Percentiles rank a stretch among this genome's conserved stretches.
phyloP scores from a whole-genome alignment of 2,329 filamentous ascomycete genomes.

The Hypoxylon rubiginosum region DNA sequence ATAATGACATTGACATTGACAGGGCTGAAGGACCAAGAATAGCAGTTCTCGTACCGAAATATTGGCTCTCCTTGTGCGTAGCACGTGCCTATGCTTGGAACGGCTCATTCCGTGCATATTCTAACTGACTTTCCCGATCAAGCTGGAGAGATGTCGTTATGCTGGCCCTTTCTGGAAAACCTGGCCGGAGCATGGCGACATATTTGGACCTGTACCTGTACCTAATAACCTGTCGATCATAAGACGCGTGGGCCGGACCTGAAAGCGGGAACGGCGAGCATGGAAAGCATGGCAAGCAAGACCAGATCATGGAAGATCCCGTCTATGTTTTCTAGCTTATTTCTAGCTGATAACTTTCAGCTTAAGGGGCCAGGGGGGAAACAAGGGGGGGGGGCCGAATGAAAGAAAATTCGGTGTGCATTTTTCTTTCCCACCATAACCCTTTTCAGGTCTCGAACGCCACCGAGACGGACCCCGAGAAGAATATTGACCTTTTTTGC shows the following conservation, averaged over 20 bases:
- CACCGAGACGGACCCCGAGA: conserved; percentile 15
- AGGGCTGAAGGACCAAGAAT: conserved; percentile 36
- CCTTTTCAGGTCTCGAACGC: neutral
- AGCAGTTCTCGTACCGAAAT: conserved; percentile 15
- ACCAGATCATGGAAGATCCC: conserved; percentile 41
- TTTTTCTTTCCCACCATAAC: neutral
- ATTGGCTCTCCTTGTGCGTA: conserved; percentile 10
- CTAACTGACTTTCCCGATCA: conserved; percentile 34
- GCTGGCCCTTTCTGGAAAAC: conserved; percentile 34
- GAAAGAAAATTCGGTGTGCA: neutral
- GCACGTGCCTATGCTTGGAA: conserved; percentile 35
- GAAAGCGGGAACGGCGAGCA: conserved; percentile 42
- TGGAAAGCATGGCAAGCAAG: conserved; percentile 21
- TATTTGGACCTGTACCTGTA: conserved; percentile 34
- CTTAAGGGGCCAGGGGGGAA: neutral
- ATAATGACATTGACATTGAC: conserved; percentile 10
- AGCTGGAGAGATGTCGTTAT: conserved; percentile 26
- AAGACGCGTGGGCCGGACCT: conserved; percentile 32
- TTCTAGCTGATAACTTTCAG: conserved; percentile 25
- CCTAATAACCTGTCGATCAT: conserved; percentile 37
- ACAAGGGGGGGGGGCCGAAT: neutral
- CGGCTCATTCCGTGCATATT: conserved; percentile 30
- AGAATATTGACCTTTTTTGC: conserved; percentile 12
- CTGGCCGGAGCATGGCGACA: conserved; percentile 35
- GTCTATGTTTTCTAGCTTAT: conserved; percentile 12